Percentiles rank a stretch among this genome's conserved stretches.
These are phyloP conservation scores for Takashimella tepidaria DNA, from an alignment of 1,284 basidiomycete species.

Conservation along the genomic window DNA sequence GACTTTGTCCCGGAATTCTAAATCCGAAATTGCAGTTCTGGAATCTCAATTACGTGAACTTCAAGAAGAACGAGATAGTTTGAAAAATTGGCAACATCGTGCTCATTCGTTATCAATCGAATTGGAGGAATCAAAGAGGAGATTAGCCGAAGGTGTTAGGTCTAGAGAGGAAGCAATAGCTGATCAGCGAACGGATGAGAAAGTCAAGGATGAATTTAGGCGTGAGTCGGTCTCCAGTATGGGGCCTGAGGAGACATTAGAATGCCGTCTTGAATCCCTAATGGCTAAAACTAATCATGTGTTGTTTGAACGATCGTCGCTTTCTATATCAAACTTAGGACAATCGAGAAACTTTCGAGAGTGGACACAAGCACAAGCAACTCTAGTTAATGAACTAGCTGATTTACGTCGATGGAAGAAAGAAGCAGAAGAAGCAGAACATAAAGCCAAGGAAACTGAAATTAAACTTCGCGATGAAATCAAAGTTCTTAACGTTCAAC, in stretches of 20 bases:
- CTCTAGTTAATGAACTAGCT: slow-evolving; percentile 32
- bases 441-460: slow-evolving; percentile 28
- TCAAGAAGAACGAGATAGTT: slow-evolving; percentile 25
- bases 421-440: slow-evolving; percentile 32
- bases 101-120: slow-evolving; percentile 38
- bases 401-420: slow-evolving; percentile 40
- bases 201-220: slow-evolving; percentile 33
- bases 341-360: slow-evolving; percentile 35
- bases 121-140: slow-evolving; percentile 38
- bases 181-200: slow-evolving; percentile 25
- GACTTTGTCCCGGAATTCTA: slow-evolving; percentile 9
- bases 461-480: slow-evolving; percentile 33
- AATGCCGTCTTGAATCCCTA: no score
- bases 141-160: slow-evolving; percentile 18
- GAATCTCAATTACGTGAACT: slow-evolving; percentile 24
- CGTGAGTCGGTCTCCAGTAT: slow-evolving; percentile 29
- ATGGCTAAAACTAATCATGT: background rate
- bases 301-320: background rate
- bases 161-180: slow-evolving; percentile 16
- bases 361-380: slow-evolving; percentile 29
- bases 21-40: slow-evolving; percentile 24
- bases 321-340: slow-evolving; percentile 13
- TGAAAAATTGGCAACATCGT: slow-evolving; percentile 31
- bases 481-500: slow-evolving; percentile 31
- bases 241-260: background rate